Conservation (phyloP, 306 rosid genomes). For the Cucurbita ficifolia region DNA sequence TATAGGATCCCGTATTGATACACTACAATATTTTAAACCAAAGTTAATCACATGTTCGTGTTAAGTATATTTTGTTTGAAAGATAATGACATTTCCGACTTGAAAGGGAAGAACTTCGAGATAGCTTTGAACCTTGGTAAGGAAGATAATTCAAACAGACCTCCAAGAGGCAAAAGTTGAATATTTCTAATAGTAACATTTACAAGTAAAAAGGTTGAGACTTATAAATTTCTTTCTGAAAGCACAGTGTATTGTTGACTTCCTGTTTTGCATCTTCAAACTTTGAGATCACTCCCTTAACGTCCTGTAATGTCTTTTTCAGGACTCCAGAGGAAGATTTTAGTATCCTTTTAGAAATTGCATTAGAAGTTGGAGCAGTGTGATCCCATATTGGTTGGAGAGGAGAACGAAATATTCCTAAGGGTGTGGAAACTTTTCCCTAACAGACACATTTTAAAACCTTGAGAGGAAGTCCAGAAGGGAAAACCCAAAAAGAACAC, state of each 20-base stretch:
- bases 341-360: slow-evolving; percentile 59
- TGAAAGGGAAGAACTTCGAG: background rate
- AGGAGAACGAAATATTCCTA: too few species aligned
- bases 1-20: background rate
- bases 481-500: too few species aligned
- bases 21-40: background rate
- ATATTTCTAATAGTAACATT: background rate
- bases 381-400: too few species aligned
- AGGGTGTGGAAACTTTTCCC: too few species aligned
- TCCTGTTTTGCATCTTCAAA: too few species aligned
- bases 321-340: slow-evolving; percentile 97
- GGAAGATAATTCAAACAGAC: background rate
- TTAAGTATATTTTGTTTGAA: background rate
- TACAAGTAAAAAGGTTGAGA: background rate
- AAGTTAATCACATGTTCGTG: background rate
- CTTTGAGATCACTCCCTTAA: background rate
- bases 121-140: background rate
- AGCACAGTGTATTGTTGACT: too few species aligned
- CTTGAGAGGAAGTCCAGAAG: too few species aligned
- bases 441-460: too few species aligned
- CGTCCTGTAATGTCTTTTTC: slow-evolving; percentile 2
- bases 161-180: background rate
- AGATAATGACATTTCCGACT: background rate
- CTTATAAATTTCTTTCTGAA: too few species aligned
- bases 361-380: slow-evolving; percentile 42